Evolutionary conservation across 2,329 filamentous ascomycete species (phyloP).

Genomic region (Fusarium papillatum): DNA sequence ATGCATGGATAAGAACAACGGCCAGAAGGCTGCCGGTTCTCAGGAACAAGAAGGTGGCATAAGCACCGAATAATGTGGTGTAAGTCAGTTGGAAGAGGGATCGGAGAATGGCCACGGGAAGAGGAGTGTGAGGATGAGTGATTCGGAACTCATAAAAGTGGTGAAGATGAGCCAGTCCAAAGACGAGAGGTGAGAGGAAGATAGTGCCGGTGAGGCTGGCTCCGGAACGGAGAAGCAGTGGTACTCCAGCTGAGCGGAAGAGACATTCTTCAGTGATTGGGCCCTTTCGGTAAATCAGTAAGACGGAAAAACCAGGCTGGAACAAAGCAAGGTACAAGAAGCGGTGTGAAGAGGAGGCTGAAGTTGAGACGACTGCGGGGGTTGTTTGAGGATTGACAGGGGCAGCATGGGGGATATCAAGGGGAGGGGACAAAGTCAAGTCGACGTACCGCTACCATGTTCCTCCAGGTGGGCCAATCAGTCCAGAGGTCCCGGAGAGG

Average conservation of each 20-base stretch:
- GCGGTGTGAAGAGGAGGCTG: conserved; percentile 40
- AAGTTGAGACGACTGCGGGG: conserved; percentile 35
- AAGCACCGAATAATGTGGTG: conserved; percentile 94
- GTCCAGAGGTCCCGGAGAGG: conserved; percentile 72
- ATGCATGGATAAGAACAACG: conserved; percentile 82
- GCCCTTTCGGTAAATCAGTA: conserved; percentile 64
- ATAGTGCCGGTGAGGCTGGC: conserved; percentile 72
- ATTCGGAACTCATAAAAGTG: conserved; percentile 96
- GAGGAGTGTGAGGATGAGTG: conserved; percentile 79
- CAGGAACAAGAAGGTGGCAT: conserved; percentile 90
- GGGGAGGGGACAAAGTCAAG: conserved; percentile 8
- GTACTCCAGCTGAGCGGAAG: conserved; percentile 89
- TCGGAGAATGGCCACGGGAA: conserved; percentile 74
- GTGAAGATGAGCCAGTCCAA: conserved; percentile 93
- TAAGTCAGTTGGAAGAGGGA: conserved; percentile 89
- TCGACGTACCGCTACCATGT: conserved; percentile 84
- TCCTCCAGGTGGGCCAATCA: conserved; percentile 88
- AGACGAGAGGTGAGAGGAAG: conserved; percentile 88
- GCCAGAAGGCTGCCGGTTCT: conserved; percentile 86
- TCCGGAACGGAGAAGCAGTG: conserved; percentile 82
- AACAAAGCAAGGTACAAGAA: conserved; percentile 30
- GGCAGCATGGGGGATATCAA: conserved; percentile 24
- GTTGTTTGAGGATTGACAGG: conserved; percentile 26
- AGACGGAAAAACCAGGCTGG: conserved; percentile 12
- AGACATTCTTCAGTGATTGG: conserved; percentile 94